phyloP scores from a whole-genome alignment of 371 early-diverging fungal genomes.

The Mucor plumbeus region DNA sequence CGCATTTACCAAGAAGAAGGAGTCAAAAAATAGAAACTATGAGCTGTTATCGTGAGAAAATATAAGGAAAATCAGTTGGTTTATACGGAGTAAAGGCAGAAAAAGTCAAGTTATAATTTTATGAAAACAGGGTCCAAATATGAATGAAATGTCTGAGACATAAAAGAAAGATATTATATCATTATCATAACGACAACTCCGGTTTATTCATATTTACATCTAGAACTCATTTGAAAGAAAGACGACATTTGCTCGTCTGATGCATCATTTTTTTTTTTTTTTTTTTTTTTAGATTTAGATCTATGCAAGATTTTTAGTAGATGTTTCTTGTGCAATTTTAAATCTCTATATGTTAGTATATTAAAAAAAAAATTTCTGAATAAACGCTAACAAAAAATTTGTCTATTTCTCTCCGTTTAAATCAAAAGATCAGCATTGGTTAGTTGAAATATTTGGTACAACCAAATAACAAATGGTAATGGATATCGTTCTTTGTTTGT shows the following conservation, averaged over 20 bases:
- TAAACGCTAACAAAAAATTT: neutral
- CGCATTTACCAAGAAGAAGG: neutral
- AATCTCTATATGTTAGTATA: neutral
- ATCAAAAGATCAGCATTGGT: slow-evolving; percentile 13
- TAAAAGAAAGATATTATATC: neutral
- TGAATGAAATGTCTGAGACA: neutral
- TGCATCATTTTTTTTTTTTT: slow-evolving; percentile 5
- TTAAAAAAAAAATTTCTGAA: slow-evolving; percentile 1
- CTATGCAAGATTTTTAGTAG: neutral
- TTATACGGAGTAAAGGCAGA: slow-evolving; percentile 1
- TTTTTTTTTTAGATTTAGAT: neutral
- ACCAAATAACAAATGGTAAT: neutral
- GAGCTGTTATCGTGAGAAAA: slow-evolving; percentile 8
- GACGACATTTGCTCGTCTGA: neutral
- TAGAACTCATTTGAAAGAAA: neutral
- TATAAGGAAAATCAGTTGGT: neutral
- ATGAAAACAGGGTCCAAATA: neutral
- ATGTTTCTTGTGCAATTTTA: neutral
- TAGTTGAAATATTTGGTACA: neutral
- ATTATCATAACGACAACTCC: neutral
- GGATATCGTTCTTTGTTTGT: neutral
- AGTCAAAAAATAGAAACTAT: neutral
- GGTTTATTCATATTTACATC: neutral
- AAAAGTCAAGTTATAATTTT: neutral
- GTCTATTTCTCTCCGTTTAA: slow-evolving; percentile 6